Evolutionary conservation across 129 eudicot species (phyloP).

Genomic region (Artemisia tridentata): DNA sequence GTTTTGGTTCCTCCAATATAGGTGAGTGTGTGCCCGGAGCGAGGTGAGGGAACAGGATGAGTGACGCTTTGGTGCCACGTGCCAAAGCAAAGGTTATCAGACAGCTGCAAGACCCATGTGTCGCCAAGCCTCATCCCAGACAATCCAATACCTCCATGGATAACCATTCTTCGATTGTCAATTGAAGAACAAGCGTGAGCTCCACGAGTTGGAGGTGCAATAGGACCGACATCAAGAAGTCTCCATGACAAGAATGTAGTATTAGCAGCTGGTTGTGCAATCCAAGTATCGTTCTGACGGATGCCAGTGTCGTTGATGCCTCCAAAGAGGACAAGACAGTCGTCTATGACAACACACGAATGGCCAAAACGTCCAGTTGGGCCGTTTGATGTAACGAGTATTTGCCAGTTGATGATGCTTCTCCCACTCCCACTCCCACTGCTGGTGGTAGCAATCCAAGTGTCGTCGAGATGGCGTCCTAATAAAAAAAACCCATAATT

Average conservation of each 20-base stretch:
- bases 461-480: constrained; percentile 97
- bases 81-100: constrained; percentile 64
- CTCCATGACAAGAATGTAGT: constrained; percentile 62
- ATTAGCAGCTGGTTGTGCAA: constrained; percentile 39
- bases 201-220: constrained; percentile 84
- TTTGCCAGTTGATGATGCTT: constrained; percentile 62
- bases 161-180: constrained; percentile 59
- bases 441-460: constrained; percentile 93
- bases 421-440: no score
- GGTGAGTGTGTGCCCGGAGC: constrained; percentile 92
- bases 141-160: constrained; percentile 91
- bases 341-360: constrained; percentile 66
- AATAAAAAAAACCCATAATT: no score
- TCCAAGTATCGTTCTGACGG: constrained; percentile 96
- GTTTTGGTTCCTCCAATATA: constrained; percentile 54
- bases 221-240: constrained; percentile 61
- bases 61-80: constrained; percentile 67
- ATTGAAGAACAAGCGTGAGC: constrained; percentile 87
- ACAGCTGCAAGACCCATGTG: constrained; percentile 71
- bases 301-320: constrained; percentile 89
- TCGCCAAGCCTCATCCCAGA: constrained; percentile 80
- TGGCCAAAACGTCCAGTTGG: constrained; percentile 98
- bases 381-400: constrained; percentile 39
- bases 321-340: constrained; percentile 76
- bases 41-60: constrained; percentile 64